Conservation (phyloP, 1,139 yeast genomes). For the Pneumocystis carinii region DNA sequence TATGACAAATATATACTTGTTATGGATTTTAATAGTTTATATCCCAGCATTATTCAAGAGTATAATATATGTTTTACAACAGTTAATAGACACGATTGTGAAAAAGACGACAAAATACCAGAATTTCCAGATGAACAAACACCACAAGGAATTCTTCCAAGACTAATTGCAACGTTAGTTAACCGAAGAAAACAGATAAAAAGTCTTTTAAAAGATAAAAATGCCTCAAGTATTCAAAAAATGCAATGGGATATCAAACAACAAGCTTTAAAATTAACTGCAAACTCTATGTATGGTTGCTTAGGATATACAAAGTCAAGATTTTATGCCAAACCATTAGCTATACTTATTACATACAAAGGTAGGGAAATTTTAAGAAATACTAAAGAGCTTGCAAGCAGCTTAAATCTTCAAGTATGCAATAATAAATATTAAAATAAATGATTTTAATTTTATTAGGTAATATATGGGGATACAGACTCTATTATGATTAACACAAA, state of each 20-base stretch:
- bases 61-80: constrained; percentile 95
- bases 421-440: not conserved
- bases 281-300: constrained; percentile 99
- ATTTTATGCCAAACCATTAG: constrained; percentile 90
- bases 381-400: constrained; percentile 84
- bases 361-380: constrained; percentile 93
- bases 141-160: constrained; percentile 71
- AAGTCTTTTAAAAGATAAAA: constrained; percentile 59
- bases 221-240: constrained; percentile 47
- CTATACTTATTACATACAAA: constrained; percentile 86
- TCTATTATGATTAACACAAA: constrained; percentile 98
- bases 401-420: constrained; percentile 42
- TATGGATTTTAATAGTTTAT: constrained; percentile 95
- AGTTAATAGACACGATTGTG: constrained; percentile 47
- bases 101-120: constrained; percentile 33
- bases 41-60: constrained; percentile 95
- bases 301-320: constrained; percentile 83
- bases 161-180: constrained; percentile 68
- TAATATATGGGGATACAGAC: constrained; percentile 97
- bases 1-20: constrained; percentile 81
- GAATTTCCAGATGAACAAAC: constrained; percentile 46
- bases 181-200: constrained; percentile 89
- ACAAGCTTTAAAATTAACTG: constrained; percentile 89
- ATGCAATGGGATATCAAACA: constrained; percentile 75
- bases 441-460: constrained; percentile 22